Conservation (phyloP, 768 basidiomycete species). For the Leccinum uliginosum region DNA sequence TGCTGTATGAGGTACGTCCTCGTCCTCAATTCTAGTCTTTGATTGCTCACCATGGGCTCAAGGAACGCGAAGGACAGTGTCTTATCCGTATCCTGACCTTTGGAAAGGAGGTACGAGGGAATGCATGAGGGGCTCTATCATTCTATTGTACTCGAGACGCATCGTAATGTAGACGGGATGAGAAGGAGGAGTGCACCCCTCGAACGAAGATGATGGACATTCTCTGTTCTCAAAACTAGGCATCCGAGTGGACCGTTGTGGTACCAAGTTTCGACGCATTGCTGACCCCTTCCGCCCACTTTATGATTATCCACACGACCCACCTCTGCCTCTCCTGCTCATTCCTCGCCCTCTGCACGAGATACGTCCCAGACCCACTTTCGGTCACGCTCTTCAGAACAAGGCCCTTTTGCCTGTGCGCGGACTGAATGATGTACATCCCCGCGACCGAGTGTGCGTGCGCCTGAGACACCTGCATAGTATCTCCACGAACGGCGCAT, state of each 20-base stretch:
- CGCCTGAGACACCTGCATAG: slow-evolving; percentile 47
- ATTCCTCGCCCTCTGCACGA: slow-evolving; percentile 52
- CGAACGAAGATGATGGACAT: background rate
- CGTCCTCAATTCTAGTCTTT: background rate
- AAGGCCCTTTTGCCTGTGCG: slow-evolving; percentile 36
- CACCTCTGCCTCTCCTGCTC: slow-evolving; percentile 67
- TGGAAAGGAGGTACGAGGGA: slow-evolving; percentile 20
- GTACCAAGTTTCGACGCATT: slow-evolving; percentile 12
- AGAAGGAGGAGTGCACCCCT: background rate
- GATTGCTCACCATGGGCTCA: slow-evolving; percentile 1
- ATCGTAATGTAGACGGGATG: background rate
- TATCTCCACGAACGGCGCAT: slow-evolving; percentile 49
- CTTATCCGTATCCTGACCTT: slow-evolving; percentile 31
- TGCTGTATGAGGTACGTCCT: slow-evolving; percentile 49
- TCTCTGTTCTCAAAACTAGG: background rate
- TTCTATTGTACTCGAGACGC: background rate
- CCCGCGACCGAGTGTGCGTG: slow-evolving; percentile 68
- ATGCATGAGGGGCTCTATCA: slow-evolving; percentile 7
- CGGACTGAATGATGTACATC: slow-evolving; percentile 62
- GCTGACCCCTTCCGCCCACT: slow-evolving; percentile 34
- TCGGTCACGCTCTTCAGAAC: slow-evolving; percentile 44
- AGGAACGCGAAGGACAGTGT: slow-evolving; percentile 33
- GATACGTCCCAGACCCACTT: slow-evolving; percentile 50
- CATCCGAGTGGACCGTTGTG: background rate
- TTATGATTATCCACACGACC: slow-evolving; percentile 64